Evolutionary conservation across 257 asterid species (phyloP), one percentile per base, ranked within the genome.

Genomic region (Forsythia suspensa): DNA sequence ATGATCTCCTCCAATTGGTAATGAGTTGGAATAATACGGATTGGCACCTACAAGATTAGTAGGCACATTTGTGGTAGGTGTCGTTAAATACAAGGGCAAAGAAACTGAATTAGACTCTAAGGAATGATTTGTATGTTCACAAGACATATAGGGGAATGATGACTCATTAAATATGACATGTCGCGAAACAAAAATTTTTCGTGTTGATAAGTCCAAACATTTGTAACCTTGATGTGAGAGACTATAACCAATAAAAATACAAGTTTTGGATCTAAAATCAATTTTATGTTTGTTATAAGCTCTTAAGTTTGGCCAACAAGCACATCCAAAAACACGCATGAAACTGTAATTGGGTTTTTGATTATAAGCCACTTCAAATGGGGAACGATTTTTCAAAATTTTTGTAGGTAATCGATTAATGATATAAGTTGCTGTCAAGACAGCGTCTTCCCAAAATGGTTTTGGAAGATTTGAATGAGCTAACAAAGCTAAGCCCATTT

Each of bases 391-490:
- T 6, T 73, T 3, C 4, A 74, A 16, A 2, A 21, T 1, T 2
- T 15, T 40, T 6, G 83, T 38, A 4, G 48, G 83, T 3, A 80
- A 6, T 18, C 71, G 29, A 39, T 80, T 80, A 8, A 74, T 61
- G 8, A 73, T 8, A 42, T 44, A 80, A 1, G 37, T 16, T 0
- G 12, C 38, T 3, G n/a, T 40, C 0, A 12, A 8, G 9, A 42
- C 48, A n/a, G 70, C 41, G 5, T 68, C 79, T 4, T 24, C 55
- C 80, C 71, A 74, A 67, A 11, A 68, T 0, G 0, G 2, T 2
- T 2, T 9, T 12, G 76, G 79, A 11, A 80, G 16, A 15, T 6
- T 63, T 2, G 63, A 8, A 67, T 68, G 61, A 16, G 15, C 0
- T 10, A 73, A 66, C 3, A 80, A 8, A 12, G 46, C 18, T 3